Conservation (phyloP, 768 basidiomycete genomes). For the Pholiota molesta region DNA sequence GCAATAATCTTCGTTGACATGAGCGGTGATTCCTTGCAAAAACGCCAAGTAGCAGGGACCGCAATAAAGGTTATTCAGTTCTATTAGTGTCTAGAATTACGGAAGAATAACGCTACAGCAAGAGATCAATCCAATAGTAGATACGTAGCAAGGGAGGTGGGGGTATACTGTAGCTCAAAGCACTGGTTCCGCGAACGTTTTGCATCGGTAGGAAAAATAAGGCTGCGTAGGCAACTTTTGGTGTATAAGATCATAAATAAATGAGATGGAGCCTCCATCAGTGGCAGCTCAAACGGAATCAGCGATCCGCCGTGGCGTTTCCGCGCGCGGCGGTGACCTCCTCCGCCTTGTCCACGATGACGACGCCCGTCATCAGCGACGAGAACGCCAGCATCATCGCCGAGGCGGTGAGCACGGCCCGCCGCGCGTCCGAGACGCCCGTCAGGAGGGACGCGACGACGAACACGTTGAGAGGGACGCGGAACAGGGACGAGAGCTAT, state of each 20-base stretch:
- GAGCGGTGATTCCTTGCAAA: background rate
- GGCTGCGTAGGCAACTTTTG: no score
- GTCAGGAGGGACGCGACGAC: slow-evolving; percentile 71
- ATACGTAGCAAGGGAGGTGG: background rate
- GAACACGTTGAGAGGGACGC: slow-evolving; percentile 75
- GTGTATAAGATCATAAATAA: no score
- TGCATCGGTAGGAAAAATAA: background rate
- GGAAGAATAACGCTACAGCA: background rate
- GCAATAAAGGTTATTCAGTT: background rate
- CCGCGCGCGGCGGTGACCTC: background rate
- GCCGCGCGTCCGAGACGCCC: slow-evolving; percentile 67
- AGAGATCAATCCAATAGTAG: background rate
- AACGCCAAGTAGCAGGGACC: background rate
- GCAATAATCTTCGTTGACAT: background rate
- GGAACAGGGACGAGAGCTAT: slow-evolving; percentile 70
- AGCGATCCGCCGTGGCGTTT: background rate
- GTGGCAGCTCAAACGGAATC: background rate
- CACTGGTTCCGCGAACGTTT: background rate
- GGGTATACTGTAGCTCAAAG: background rate
- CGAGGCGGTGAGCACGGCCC: slow-evolving; percentile 60
- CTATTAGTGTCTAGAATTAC: background rate
- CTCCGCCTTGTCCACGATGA: slow-evolving; percentile 43
- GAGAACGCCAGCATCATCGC: slow-evolving; percentile 61
- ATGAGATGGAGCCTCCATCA: background rate
- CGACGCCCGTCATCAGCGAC: slow-evolving; percentile 55